Percentiles rank a stretch among this genome's conserved stretches.
Evolutionary conservation across 345 rosid species (phyloP).

Genomic region (Pugionium dolabratum): DNA sequence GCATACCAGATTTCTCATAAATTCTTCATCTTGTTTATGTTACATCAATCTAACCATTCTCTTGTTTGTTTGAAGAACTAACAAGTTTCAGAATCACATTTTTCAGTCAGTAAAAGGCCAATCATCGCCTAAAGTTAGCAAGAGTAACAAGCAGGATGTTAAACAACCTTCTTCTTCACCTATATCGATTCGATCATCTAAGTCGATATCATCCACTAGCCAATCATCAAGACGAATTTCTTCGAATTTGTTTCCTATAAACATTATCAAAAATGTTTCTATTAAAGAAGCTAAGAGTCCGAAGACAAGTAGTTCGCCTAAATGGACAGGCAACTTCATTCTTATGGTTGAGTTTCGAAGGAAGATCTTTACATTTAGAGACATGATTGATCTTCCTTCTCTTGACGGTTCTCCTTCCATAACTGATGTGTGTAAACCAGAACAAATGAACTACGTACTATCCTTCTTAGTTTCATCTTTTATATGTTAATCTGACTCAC

Average conservation of each 20-base stretch:
- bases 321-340: slow-evolving; percentile 44
- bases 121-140: slow-evolving; percentile 37
- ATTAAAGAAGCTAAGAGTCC: slow-evolving; percentile 38
- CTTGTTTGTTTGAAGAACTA: slow-evolving; percentile 1
- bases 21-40: not conserved
- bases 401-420: slow-evolving; percentile 51
- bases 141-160: slow-evolving; percentile 40
- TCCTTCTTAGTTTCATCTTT: not conserved
- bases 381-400: slow-evolving; percentile 65
- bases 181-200: slow-evolving; percentile 35
- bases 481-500: not conserved
- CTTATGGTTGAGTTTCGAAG: slow-evolving; percentile 68
- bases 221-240: slow-evolving; percentile 38
- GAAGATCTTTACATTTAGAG: slow-evolving; percentile 66
- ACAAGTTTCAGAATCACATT: not conserved
- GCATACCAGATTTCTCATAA: slow-evolving; percentile 5
- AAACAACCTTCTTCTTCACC: slow-evolving; percentile 35
- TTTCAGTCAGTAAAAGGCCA: slow-evolving; percentile 42
- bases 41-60: not conserved
- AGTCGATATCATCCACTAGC: slow-evolving; percentile 29
- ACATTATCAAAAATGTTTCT: slow-evolving; percentile 28
- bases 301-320: slow-evolving; percentile 41
- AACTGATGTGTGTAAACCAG: slow-evolving; percentile 46
- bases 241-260: slow-evolving; percentile 20
- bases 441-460: not conserved